These are phyloP conservation scores for Eutrema salsugineum DNA, from an alignment of 441 rosid species.

Conservation along the genomic window DNA sequence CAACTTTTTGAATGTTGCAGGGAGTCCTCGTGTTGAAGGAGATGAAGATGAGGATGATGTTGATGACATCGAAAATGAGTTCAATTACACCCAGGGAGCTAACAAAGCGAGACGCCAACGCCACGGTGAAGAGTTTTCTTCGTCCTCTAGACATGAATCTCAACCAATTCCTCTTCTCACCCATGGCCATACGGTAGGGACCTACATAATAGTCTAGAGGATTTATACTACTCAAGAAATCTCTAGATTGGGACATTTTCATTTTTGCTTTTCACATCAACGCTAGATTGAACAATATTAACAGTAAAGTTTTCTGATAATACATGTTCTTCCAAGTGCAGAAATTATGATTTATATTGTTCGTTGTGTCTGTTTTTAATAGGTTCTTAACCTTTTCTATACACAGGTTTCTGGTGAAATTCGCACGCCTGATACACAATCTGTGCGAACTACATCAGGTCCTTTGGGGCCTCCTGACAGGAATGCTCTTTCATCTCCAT, in stretches of 20 bases:
- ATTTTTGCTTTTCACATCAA: not conserved
- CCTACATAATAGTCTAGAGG: conserved; percentile 4
- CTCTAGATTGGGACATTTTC: not conserved
- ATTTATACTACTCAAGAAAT: not conserved
- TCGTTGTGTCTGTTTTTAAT: conserved; percentile 11
- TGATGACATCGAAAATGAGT: conserved; percentile 94
- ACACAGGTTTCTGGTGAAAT: conserved; percentile 91
- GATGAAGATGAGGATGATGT: conserved; percentile 96
- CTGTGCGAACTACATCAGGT: conserved; percentile 96
- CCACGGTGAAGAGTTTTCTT: conserved; percentile 84
- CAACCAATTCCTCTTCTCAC: conserved; percentile 94
- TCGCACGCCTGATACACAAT: conserved; percentile 80
- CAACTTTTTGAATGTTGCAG: conserved; percentile 36
- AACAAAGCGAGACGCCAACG: conserved; percentile 61
- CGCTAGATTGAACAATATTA: not conserved
- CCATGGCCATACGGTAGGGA: conserved; percentile 69
- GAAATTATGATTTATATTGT: not conserved
- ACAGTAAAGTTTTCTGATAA: not conserved
- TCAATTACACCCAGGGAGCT: conserved; percentile 62
- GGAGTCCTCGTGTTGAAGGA: conserved; percentile 87
- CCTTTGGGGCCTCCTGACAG: conserved; percentile 87
- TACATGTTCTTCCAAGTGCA: conserved; percentile 1
- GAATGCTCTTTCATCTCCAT: conserved; percentile 73
- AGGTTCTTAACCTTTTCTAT: conserved; percentile 1
- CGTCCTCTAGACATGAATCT: conserved; percentile 88